Evolutionary conservation across 1,284 basidiomycete species (phyloP).

Genomic region (Ustilago hordei): DNA sequence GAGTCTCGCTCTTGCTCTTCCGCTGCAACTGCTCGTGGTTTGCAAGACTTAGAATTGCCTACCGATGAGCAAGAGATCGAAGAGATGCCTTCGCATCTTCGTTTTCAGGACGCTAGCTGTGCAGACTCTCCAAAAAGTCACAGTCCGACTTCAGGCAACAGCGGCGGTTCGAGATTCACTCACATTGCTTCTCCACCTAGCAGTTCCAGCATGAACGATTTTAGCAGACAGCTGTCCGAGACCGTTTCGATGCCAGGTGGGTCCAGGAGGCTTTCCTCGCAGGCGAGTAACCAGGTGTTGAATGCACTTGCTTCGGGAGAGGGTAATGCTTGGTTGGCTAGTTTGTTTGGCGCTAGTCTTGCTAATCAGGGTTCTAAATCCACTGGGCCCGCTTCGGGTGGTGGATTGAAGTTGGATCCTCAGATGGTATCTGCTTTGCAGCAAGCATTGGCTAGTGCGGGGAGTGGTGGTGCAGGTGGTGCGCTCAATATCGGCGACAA

Average conservation of each 20-base stretch:
- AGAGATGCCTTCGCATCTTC: conserved; percentile 48
- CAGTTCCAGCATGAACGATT: conserved; percentile 20
- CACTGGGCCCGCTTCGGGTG: conserved; percentile 35
- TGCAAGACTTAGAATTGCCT: conserved; percentile 41
- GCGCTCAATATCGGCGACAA: conserved; percentile 8
- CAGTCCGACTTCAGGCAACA: conserved; percentile 16
- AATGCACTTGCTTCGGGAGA: conserved; percentile 59
- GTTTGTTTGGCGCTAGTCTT: conserved; percentile 52
- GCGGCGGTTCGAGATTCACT: conserved; percentile 38
- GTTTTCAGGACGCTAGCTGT: conserved; percentile 46
- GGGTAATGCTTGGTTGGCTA: conserved; percentile 58
- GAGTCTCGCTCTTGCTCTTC: conserved; percentile 6
- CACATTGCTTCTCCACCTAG: conserved; percentile 46
- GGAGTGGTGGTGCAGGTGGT: conserved; percentile 16
- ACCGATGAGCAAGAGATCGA: conserved; percentile 52
- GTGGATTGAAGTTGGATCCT: conserved; percentile 59
- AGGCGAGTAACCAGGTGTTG: conserved; percentile 58
- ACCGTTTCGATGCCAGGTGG: conserved; percentile 53
- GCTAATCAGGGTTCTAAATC: conserved; percentile 44
- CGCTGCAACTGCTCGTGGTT: conserved; percentile 9
- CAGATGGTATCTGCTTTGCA: conserved; percentile 59
- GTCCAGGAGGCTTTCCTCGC: conserved; percentile 39
- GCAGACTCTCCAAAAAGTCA: conserved; percentile 40
- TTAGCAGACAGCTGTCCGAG: conserved; percentile 39
- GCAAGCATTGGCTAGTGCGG: conserved; percentile 46